A percentile compares a stretch with the other conserved stretches of the same genome.
phyloP scores from a whole-genome alignment of 768 basidiomycete genomes.

The Zangia roseola region DNA sequence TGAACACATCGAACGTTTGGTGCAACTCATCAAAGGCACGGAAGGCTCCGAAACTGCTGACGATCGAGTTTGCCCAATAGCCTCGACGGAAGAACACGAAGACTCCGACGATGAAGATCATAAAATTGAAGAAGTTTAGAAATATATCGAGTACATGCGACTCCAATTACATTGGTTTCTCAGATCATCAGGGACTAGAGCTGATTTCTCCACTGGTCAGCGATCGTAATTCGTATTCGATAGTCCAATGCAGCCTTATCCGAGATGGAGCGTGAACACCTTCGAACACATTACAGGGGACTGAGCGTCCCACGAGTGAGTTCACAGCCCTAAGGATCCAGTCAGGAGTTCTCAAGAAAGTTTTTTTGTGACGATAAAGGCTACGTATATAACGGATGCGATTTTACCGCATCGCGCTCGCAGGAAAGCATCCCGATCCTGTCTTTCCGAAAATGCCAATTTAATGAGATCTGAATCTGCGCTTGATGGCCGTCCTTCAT shows the following conservation, averaged over 20 bases:
- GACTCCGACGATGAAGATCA: conserved; percentile 62
- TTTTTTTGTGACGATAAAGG: conserved; percentile 19
- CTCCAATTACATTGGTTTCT: conserved; percentile 9
- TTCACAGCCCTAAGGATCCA: conserved; percentile 16
- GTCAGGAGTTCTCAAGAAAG: conserved; percentile 20
- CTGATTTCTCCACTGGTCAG: neutral
- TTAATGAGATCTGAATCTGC: conserved; percentile 1
- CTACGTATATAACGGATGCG: conserved; percentile 15
- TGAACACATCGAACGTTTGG: conserved; percentile 86
- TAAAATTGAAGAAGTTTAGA: conserved; percentile 73
- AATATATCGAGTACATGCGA: conserved; percentile 14
- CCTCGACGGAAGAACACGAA: conserved; percentile 22
- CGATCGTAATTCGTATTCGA: neutral
- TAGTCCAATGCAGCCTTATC: neutral
- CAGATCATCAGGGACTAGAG: neutral
- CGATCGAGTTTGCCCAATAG: conserved; percentile 35
- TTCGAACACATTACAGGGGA: conserved; percentile 1
- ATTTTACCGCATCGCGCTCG: conserved; percentile 12
- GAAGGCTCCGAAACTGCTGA: conserved; percentile 53
- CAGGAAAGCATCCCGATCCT: neutral
- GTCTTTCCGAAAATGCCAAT: conserved; percentile 1
- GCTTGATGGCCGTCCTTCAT: neutral
- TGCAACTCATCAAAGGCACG: conserved; percentile 78
- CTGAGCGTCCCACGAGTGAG: conserved; percentile 19
- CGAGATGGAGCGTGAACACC: conserved; percentile 1